Base-by-base conservation (phyloP, 371 early-diverging fungal genomes). In the Neoconidiobolus thromboides region DNA sequence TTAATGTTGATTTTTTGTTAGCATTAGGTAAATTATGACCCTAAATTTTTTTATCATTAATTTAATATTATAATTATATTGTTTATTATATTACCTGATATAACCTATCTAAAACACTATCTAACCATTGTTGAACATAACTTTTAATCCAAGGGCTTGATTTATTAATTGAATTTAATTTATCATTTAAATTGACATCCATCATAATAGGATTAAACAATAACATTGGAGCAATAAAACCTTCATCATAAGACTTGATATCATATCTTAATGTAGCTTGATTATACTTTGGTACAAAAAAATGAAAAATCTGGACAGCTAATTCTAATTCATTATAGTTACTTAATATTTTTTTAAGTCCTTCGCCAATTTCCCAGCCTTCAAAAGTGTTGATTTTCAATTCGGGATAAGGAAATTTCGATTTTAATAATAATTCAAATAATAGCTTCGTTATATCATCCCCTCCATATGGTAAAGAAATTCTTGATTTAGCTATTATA, bases 231-330 rank as follows among this genome's bases (percentile, higher is more conserved):
- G 90, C 86, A n/a, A 85, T 65, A 51, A 84, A 80, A 12, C 77
- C 82, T 62, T 91, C 93, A 58, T 89, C 91, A 60, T 89, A 91
- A 0, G 86, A 80, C 66, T 92, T 92, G 68, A 87, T 76, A 60
- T 79, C 81, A 61, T 81, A 87, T 62, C 85, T 85, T 7, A 68
- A 68, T 0, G 92, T 88, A 1, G 75, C 73, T 36, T 76, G 65
- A 49, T 79, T 72, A 0, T 90, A 90, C 14, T 69, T 73, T 48
- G 92, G 76, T 2, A 87, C 83, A 69, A 81, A 87, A 61, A 91
- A 87, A 61, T 79, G 80, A 64, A 79, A 81, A 2, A 91, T 76
- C 55, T 87, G 85, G 7, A 87, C 79, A 55, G 80, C 83, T 37
- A 91, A 73, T 54, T 91, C 89, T 55, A 51, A 68, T 61, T 88